phyloP scores from a whole-genome alignment of 1,284 basidiomycete species.

The Butyriboletus appendiculatus region DNA sequence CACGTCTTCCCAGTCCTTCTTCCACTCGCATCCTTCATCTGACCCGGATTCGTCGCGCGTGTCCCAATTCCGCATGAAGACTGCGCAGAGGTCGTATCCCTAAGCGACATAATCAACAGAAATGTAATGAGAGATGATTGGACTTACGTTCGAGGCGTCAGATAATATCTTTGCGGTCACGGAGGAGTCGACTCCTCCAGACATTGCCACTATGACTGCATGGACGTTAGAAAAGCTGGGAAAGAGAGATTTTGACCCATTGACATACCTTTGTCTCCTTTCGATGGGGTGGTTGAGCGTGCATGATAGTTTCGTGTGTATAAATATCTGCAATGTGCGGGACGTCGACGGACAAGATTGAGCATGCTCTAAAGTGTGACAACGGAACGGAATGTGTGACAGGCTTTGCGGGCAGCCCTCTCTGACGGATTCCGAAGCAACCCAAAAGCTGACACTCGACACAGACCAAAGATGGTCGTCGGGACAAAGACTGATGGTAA shows the following conservation, averaged over 20 bases:
- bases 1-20: constrained; percentile 93
- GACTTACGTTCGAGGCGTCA: constrained; percentile 49
- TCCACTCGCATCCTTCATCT: constrained; percentile 89
- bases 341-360: constrained; percentile 17
- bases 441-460: not conserved
- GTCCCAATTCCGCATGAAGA: constrained; percentile 98
- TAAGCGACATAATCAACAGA: constrained; percentile 28
- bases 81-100: constrained; percentile 82
- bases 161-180: constrained; percentile 78
- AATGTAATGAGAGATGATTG: not conserved
- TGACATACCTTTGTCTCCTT: constrained; percentile 30
- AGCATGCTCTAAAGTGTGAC: constrained; percentile 2
- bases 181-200: constrained; percentile 95
- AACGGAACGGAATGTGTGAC: constrained; percentile 4
- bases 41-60: constrained; percentile 69
- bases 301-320: constrained; percentile 18
- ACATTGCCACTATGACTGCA: constrained; percentile 89
- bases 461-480: constrained; percentile 39
- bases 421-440: not conserved
- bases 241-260: not conserved
- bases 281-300: constrained; percentile 16
- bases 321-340: not conserved
- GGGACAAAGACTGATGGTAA: constrained; percentile 44
- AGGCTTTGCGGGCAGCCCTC: not conserved
- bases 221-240: not conserved